phyloP scores from a whole-genome alignment of 306 rosid species.

The Cicer arietinum region DNA sequence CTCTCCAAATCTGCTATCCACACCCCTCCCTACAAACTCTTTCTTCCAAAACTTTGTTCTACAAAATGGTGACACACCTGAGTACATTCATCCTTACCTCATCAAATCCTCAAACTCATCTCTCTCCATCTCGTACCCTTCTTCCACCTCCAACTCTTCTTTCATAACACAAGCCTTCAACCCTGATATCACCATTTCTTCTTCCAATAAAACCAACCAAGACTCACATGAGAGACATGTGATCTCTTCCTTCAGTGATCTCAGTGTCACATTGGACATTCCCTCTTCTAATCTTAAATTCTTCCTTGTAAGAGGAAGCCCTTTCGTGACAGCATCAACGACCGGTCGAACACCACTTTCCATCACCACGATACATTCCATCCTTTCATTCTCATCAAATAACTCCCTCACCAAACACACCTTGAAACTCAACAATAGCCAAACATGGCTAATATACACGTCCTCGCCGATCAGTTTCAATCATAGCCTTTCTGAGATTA shows the following conservation, averaged over 20 bases:
- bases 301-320: slow-evolving; percentile 86
- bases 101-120: slow-evolving; percentile 69
- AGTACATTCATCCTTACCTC: slow-evolving; percentile 85
- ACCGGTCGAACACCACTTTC: slow-evolving; percentile 51
- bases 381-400: slow-evolving; percentile 58
- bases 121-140: slow-evolving; percentile 74
- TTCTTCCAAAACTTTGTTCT: slow-evolving; percentile 84
- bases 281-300: slow-evolving; percentile 73
- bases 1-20: slow-evolving; percentile 63
- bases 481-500: slow-evolving; percentile 47
- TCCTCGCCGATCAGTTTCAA: slow-evolving; percentile 60
- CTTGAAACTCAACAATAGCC: slow-evolving; percentile 66
- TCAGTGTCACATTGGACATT: slow-evolving; percentile 70
- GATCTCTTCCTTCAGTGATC: slow-evolving; percentile 69
- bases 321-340: slow-evolving; percentile 66
- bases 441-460: slow-evolving; percentile 82
- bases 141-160: slow-evolving; percentile 52
- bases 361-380: slow-evolving; percentile 65
- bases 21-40: slow-evolving; percentile 85
- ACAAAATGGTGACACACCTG: slow-evolving; percentile 70
- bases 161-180: slow-evolving; percentile 57
- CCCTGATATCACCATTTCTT: slow-evolving; percentile 75
- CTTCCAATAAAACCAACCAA: slow-evolving; percentile 43
- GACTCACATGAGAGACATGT: slow-evolving; percentile 49
- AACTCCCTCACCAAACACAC: slow-evolving; percentile 66